These are phyloP conservation scores for Coriaria nepalensis DNA, from an alignment of 306 rosid genomes.

Conservation along the genomic window DNA sequence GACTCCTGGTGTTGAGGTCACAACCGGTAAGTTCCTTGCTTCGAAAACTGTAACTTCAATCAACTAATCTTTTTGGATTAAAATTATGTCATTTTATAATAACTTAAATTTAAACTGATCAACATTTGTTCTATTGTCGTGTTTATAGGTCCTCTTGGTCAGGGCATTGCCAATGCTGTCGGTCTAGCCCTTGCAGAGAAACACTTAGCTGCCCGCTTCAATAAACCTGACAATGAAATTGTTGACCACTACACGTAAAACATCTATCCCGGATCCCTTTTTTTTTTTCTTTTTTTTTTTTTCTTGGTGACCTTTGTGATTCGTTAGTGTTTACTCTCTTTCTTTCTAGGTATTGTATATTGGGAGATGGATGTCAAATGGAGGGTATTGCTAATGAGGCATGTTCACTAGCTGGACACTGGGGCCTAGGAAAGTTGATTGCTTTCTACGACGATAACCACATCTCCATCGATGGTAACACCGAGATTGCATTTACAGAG, in stretches of 20 bases:
- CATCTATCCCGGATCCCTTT: slow-evolving; percentile 3
- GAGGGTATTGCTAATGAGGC: slow-evolving; percentile 93
- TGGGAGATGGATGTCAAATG: slow-evolving; percentile 99
- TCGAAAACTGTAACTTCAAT: neutral
- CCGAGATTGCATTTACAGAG: slow-evolving; percentile 92
- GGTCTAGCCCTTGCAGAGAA: slow-evolving; percentile 98
- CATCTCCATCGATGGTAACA: slow-evolving; percentile 94
- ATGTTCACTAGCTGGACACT: slow-evolving; percentile 88
- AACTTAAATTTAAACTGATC: neutral
- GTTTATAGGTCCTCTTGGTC: slow-evolving; percentile 89
- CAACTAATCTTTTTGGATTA: neutral
- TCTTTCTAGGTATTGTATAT: slow-evolving; percentile 45
- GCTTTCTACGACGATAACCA: slow-evolving; percentile 96
- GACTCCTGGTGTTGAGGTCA: slow-evolving; percentile 86
- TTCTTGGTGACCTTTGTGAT: neutral
- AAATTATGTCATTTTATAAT: neutral
- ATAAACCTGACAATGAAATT: slow-evolving; percentile 82
- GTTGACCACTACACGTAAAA: slow-evolving; percentile 92
- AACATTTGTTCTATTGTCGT: neutral
- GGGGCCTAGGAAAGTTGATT: slow-evolving; percentile 96
- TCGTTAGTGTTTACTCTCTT: neutral
- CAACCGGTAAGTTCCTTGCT: slow-evolving; percentile 57
- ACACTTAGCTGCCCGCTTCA: slow-evolving; percentile 93
- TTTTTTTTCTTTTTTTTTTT: neutral
- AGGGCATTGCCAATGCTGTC: slow-evolving; percentile 94